These are phyloP conservation scores for Retiboletus flavoniger DNA, from an alignment of 1,284 basidiomycete species.

Conservation along the genomic window DNA sequence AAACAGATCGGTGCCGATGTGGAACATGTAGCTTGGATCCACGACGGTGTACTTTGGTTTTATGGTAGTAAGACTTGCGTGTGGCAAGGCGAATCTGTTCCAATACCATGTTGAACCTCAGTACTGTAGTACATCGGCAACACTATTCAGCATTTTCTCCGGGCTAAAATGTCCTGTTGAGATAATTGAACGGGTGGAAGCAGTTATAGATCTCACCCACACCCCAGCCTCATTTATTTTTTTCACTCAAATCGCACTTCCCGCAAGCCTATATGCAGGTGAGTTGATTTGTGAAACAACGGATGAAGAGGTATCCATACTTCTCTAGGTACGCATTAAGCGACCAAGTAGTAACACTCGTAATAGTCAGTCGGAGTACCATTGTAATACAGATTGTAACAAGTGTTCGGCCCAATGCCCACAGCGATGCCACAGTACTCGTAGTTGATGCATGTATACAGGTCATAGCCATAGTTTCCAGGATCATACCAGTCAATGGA, in stretches of 20 bases:
- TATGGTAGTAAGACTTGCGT: no score
- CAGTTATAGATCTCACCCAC: background rate
- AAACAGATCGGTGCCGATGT: no score
- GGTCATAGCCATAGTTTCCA: background rate
- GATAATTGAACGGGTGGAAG: background rate
- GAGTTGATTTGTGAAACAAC: background rate
- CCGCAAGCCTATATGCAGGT: background rate
- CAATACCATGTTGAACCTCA: no score
- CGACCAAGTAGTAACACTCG: background rate
- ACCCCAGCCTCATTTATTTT: no score
- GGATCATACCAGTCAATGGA: conserved; percentile 6
- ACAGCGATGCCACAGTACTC: background rate
- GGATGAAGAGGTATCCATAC: background rate
- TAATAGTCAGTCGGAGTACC: background rate
- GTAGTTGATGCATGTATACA: conserved; percentile 6
- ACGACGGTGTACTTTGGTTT: no score
- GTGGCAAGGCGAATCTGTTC: no score
- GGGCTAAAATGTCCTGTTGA: background rate
- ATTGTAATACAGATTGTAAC: conserved; percentile 11
- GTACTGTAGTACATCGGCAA: no score
- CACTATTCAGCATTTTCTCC: no score
- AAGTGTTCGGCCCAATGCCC: background rate
- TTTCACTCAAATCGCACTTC: no score
- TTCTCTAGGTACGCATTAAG: background rate
- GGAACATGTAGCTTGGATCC: no score